A percentile compares a stretch with the other conserved stretches of the same genome.
Conservation (phyloP, 2,329 filamentous ascomycete genomes). For the Chalaropsis ovoidea region DNA sequence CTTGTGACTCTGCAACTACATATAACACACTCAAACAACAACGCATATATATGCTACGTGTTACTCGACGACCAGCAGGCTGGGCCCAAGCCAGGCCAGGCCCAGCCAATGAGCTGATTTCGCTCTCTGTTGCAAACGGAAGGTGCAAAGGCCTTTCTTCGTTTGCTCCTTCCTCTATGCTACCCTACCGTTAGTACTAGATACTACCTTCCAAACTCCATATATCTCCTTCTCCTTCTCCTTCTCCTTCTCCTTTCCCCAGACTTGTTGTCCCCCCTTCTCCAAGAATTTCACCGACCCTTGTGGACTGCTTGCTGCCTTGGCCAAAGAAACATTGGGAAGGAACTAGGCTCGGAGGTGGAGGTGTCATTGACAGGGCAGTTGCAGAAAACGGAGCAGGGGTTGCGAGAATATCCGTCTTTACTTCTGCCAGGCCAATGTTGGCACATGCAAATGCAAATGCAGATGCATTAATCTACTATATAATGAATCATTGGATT, state of each 20-base stretch:
- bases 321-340: neutral
- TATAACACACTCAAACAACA: neutral
- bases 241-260: neutral
- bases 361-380: neutral
- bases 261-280: neutral
- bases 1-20: neutral
- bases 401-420: neutral
- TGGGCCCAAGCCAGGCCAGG: neutral
- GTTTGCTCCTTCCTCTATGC: neutral
- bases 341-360: neutral
- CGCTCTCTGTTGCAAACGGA: neutral
- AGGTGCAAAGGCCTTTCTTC: neutral
- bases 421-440: neutral
- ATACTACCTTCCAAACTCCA: neutral
- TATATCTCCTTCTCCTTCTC: no score
- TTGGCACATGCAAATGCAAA: neutral
- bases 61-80: neutral
- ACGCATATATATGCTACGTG: neutral
- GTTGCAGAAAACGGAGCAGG: conserved; percentile 7
- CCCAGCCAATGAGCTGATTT: neutral
- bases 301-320: neutral
- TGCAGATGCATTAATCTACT: no score
- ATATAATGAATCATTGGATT: neutral
- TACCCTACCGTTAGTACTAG: neutral
- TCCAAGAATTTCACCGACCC: neutral